phyloP scores from a whole-genome alignment of 2,329 filamentous ascomycete genomes.

The Hymenotorrendiella dingleyae region DNA sequence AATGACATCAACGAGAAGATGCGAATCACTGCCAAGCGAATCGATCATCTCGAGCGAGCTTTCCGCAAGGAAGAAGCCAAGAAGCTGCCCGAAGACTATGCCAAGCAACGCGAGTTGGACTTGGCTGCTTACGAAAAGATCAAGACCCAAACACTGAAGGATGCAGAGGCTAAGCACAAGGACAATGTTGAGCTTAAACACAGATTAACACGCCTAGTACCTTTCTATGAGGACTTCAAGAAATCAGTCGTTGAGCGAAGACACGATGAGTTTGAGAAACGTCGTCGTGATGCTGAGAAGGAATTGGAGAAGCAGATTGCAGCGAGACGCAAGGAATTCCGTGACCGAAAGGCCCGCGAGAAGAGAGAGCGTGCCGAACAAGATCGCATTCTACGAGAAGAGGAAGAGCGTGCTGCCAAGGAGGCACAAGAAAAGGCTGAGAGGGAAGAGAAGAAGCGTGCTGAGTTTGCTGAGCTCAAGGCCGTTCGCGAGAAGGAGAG shows the following conservation, averaged over 20 bases:
- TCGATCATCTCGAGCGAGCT: constrained; percentile 94
- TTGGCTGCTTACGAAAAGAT: constrained; percentile 71
- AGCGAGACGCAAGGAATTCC: constrained; percentile 79
- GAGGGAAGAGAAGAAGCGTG: constrained; percentile 73
- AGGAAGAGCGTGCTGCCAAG: constrained; percentile 71
- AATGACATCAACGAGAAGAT: constrained; percentile 89
- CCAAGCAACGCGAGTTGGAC: constrained; percentile 73
- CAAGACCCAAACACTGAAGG: constrained; percentile 71
- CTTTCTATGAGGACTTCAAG: constrained; percentile 79
- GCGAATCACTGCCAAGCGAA: constrained; percentile 86
- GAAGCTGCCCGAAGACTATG: constrained; percentile 82
- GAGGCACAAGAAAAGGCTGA: constrained; percentile 83
- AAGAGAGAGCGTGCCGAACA: constrained; percentile 78
- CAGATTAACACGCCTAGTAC: constrained; percentile 77
- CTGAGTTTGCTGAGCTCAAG: constrained; percentile 60
- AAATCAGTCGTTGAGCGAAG: constrained; percentile 77
- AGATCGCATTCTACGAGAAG: constrained; percentile 71
- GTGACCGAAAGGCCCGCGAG: constrained; percentile 77
- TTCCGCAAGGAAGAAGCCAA: constrained; percentile 94
- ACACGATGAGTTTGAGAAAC: constrained; percentile 92
- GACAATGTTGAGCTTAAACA: constrained; percentile 91
- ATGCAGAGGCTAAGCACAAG: constrained; percentile 82
- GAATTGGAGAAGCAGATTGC: constrained; percentile 91
- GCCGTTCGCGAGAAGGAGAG: constrained; percentile 61
- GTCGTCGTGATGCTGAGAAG: constrained; percentile 82